Percentiles rank a stretch among this genome's conserved stretches.
Conservation (phyloP, 2,329 filamentous ascomycete genomes). For the Periconia sp. region DNA sequence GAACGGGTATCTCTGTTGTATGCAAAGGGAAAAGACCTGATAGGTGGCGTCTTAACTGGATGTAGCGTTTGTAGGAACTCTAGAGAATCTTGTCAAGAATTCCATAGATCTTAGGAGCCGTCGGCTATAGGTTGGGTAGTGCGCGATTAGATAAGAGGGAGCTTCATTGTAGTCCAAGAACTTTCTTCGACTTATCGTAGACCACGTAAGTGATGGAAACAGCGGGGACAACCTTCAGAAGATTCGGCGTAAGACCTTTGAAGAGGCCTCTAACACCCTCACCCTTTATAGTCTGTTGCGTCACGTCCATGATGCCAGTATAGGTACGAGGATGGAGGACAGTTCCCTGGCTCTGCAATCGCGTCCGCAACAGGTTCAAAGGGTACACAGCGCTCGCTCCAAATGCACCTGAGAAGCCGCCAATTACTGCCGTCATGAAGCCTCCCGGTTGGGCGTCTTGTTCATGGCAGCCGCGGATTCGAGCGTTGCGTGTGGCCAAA, state of each 20-base stretch:
- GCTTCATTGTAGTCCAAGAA: conserved; percentile 40
- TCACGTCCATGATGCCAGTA: conserved; percentile 88
- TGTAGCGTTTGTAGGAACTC: neutral
- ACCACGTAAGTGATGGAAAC: conserved; percentile 74
- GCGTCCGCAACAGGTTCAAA: conserved; percentile 88
- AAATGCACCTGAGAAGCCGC: conserved; percentile 88
- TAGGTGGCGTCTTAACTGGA: conserved; percentile 1
- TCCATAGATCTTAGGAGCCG: neutral
- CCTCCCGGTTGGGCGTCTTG: conserved; percentile 79
- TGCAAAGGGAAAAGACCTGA: conserved; percentile 26
- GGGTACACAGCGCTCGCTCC: conserved; percentile 95
- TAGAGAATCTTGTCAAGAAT: neutral
- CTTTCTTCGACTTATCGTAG: conserved; percentile 50
- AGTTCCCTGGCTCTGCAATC: conserved; percentile 93
- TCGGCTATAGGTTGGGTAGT: neutral
- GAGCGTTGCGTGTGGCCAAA: conserved; percentile 74
- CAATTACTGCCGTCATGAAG: conserved; percentile 84
- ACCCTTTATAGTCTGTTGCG: conserved; percentile 77
- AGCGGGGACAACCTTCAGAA: conserved; percentile 94
- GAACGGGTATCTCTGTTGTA: conserved; percentile 39
- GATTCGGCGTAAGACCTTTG: conserved; percentile 92
- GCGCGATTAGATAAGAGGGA: neutral
- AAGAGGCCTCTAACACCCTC: conserved; percentile 89
- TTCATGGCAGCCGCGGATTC: conserved; percentile 74
- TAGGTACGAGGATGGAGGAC: conserved; percentile 90